Conservation (phyloP, 1,284 basidiomycete species). For the Ceratobasidium theobromae region DNA sequence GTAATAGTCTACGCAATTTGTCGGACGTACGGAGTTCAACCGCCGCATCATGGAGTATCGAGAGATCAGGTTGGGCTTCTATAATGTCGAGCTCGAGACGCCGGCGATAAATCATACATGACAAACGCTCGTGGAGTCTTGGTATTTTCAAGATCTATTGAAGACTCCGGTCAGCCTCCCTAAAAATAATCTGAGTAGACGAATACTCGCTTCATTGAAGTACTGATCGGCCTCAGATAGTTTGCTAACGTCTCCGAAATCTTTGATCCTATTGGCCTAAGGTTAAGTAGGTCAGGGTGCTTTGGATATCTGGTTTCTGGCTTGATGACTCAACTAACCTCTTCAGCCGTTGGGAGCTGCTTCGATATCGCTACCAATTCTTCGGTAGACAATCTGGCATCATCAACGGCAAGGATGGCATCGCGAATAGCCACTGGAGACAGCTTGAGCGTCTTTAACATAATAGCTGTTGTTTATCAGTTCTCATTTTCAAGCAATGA, state of each 20-base stretch:
- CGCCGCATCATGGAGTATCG: constrained; percentile 72
- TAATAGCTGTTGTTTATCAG: constrained; percentile 58
- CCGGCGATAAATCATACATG: constrained; percentile 80
- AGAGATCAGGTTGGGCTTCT: constrained; percentile 80
- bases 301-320: neutral
- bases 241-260: constrained; percentile 67
- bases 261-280: constrained; percentile 64
- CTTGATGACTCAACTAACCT: constrained; percentile 51
- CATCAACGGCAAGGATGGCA: constrained; percentile 71
- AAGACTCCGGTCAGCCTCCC: constrained; percentile 21
- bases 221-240: constrained; percentile 84
- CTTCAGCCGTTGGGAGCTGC: constrained; percentile 74
- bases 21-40: constrained; percentile 69
- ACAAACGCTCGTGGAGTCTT: constrained; percentile 67
- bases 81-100: constrained; percentile 80
- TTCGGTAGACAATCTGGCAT: constrained; percentile 64
- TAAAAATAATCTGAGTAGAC: neutral
- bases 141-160: constrained; percentile 76
- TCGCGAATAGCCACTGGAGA: constrained; percentile 62
- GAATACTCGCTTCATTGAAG: constrained; percentile 63
- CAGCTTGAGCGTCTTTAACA: constrained; percentile 74
- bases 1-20: constrained; percentile 70
- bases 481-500: constrained; percentile 30
- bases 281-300: no score
- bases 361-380: constrained; percentile 71